Base-by-base conservation (phyloP, 805 yeast species). In the Myxozyma melibiosi region DNA sequence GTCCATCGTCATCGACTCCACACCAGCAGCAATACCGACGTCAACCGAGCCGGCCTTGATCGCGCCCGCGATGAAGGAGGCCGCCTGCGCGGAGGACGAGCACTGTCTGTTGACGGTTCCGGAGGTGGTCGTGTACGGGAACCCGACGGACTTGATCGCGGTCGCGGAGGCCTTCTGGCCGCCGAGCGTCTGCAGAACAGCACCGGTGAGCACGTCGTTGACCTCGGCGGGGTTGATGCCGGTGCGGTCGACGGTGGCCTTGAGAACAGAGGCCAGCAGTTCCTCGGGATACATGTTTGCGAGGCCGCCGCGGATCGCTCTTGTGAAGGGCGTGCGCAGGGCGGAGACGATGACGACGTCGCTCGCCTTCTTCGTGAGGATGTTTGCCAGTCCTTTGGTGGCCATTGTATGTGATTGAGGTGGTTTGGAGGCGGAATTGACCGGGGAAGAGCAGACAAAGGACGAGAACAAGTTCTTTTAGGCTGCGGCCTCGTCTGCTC, bases 1-100 rank as follows among this genome's bases (percentile, higher is more conserved):
- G 61, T 74, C 77, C 57, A 55, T 66, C 16, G 77, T 73, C 77
- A 75, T 75, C 2, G 76, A 72, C 60, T 74, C 78, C n/a, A 74
- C 78, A 38, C 78, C 78, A 27, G 76, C 78, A 2, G 76, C 78
- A 41, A 74, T 66, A 13, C 75, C 73, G 18, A 69, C 66, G 28
- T 61, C 63, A 38, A 70, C 66, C 40, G 72, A 73, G 22, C 74
- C 76, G 13, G 69, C 50, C 27, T 64, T 48, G 27, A 74, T 67
- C 8, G 73, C 65, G 35, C 68, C 66, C 7, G 76, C 75, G 25
- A 69, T 57, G 45, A 71, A 71, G 1, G 74, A 55, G 24, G 73
- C 57, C 13, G 76, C 76, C 57, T 73, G 76, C 8, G 75, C 74
- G 4, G 76, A 74, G 4, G 76, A 73, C 18, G 75, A 71, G 56